Percentiles rank a stretch among this genome's conserved stretches.
phyloP scores from a whole-genome alignment of 805 yeast genomes.

The Torulaspora quercuum region DNA sequence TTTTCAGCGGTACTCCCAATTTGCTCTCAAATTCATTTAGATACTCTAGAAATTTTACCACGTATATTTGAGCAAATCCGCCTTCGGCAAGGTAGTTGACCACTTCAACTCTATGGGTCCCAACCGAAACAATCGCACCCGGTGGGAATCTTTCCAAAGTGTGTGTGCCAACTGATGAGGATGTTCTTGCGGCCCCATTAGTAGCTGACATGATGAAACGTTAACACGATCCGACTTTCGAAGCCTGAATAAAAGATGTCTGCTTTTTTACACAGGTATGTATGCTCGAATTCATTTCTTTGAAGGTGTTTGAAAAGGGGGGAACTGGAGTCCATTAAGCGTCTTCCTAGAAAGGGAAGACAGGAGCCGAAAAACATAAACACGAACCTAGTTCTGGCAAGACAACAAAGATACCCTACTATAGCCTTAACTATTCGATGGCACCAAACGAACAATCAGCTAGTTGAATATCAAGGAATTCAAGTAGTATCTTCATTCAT shows the following conservation, averaged over 20 bases:
- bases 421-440: no score
- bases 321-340: background rate
- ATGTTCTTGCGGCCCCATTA: conserved; percentile 18
- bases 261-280: no score
- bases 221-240: conserved; percentile 4
- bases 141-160: conserved; percentile 21
- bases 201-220: conserved; percentile 18
- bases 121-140: conserved; percentile 59
- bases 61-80: conserved; percentile 79
- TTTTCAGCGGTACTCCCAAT: conserved; percentile 42
- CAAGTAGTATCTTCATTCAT: no score
- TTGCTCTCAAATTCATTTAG: conserved; percentile 25
- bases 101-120: conserved; percentile 55
- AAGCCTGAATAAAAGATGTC: background rate
- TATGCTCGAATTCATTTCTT: no score
- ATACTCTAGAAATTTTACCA: conserved; percentile 47
- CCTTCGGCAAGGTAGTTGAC: conserved; percentile 62
- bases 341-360: conserved; percentile 1
- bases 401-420: background rate
- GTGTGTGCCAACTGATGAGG: conserved; percentile 13
- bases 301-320: conserved; percentile 9
- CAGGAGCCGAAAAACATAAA: conserved; percentile 5
- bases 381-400: no score
- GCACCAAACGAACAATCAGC: no score
- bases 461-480: no score